These are phyloP conservation scores for Kodamaea fungicola DNA, from an alignment of 1,139 yeast genomes.

Conservation along the genomic window DNA sequence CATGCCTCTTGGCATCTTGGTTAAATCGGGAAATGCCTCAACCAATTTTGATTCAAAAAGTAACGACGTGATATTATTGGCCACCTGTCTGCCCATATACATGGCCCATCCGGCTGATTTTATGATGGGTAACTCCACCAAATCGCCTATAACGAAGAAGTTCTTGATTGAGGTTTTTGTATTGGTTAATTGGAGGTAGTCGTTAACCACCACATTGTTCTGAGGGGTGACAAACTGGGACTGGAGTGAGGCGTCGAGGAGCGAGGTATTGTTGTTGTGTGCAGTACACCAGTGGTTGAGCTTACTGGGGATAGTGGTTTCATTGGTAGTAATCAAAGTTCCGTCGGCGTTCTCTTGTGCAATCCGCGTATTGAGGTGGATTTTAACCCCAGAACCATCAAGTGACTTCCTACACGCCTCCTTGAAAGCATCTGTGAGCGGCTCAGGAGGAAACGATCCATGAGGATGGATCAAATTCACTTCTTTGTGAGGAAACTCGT, in stretches of 20 bases:
- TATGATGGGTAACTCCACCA: constrained; percentile 39
- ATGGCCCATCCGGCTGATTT: constrained; percentile 50
- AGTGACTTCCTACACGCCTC: constrained; percentile 24
- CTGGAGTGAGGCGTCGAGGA: constrained; percentile 18
- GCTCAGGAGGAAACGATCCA: constrained; percentile 38
- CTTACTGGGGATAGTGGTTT: constrained; percentile 27
- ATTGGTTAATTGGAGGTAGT: constrained; percentile 32
- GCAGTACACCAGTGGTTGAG: constrained; percentile 45
- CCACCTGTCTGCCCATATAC: constrained; percentile 41
- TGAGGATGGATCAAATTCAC: constrained; percentile 43
- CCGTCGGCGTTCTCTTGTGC: constrained; percentile 23
- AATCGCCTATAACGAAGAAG: constrained; percentile 40
- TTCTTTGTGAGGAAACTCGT: constrained; percentile 29
- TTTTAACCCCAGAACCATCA: constrained; percentile 17
- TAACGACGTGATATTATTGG: constrained; percentile 34
- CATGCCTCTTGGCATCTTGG: constrained; percentile 40
- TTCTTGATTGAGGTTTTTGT: constrained; percentile 14
- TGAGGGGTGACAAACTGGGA: constrained; percentile 21
- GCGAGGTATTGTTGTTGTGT: constrained; percentile 37
- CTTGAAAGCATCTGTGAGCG: constrained; percentile 31
- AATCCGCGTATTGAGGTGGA: constrained; percentile 22
- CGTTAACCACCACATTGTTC: constrained; percentile 32
- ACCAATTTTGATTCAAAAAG: constrained; percentile 28
- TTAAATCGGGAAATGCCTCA: constrained; percentile 35
- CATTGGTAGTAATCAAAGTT: constrained; percentile 27